These are phyloP conservation scores for Oryza glaberrima DNA, from an alignment of 176 grass and related monocot species.

Conservation along the genomic window DNA sequence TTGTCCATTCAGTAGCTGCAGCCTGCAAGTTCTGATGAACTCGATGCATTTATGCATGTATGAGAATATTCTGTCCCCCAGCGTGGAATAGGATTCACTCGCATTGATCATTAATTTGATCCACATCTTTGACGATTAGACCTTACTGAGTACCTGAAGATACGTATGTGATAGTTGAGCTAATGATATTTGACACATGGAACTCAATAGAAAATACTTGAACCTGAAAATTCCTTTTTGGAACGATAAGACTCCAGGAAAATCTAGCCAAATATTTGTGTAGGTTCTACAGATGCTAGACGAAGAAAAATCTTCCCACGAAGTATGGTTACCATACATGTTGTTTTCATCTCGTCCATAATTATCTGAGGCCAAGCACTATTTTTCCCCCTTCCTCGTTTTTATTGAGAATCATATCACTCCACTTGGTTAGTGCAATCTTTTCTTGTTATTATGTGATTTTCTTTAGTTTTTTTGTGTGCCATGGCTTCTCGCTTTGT, in stretches of 20 bases:
- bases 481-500: not conserved
- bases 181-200: not conserved
- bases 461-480: not conserved
- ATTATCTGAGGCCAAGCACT: not conserved
- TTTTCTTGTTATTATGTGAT: not conserved
- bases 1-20: not conserved
- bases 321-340: constrained; percentile 24
- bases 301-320: not conserved
- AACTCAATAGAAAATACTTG: not conserved
- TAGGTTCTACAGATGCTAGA: not conserved
- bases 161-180: not conserved
- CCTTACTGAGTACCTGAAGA: not conserved
- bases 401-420: constrained; percentile 14
- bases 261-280: not conserved
- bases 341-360: constrained; percentile 20
- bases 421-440: constrained; percentile 35
- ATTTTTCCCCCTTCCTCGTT: not conserved
- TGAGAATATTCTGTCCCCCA: not conserved
- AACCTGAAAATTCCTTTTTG: not conserved
- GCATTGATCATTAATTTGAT: not conserved
- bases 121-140: not conserved
- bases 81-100: not conserved
- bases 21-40: not conserved
- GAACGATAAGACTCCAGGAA: not conserved
- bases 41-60: not conserved